Base-by-base conservation (phyloP, 129 eudicot genomes). In the Arctium lappa region DNA sequence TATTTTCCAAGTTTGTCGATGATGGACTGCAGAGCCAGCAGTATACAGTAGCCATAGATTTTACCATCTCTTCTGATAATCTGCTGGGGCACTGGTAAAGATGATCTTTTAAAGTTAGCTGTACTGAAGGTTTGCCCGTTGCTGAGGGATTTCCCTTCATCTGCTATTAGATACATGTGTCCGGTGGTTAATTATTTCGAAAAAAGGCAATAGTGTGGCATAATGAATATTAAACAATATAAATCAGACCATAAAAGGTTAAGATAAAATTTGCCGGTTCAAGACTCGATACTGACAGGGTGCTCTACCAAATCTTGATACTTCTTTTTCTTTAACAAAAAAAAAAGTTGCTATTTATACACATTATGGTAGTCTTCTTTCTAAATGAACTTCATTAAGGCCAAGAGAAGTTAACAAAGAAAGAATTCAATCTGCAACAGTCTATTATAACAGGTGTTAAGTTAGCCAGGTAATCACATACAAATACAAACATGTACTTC, bases 31-130 rank as follows among this genome's bases (percentile, higher is more conserved):
- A 84, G 72, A 94, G 91, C 94, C 93, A 94, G 87, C 92, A 87
- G 88, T 94, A 94, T n/a, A 91, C 95, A 32, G 97, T 86, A 83
- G 97, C 98, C 98, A 94, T 94, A 75, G 97, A 91, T 86, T 85
- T 88, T 40, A 94, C 92, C 97, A 94, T 90, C 83, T 94, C 98
- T 88, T 90, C 97, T 4, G 98, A 86, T 85, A 93, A 85, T 80
- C 88, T 94, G 88, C 89, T 94, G 4, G 98, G 98, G 44, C 97
- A 94, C 87, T 92, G 87, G 77, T 90, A 83, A 68, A 94, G 97
- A 85, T 94, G 95, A 77, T 94, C 98, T 76, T 94, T 94, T 27
- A 94, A 86, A 79, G 95, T 92, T 65, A 89, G 86, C 69, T 81
- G 86, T 33, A 65, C 76, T 74, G 87, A 80, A 50, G 81, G 65